These are phyloP conservation scores for Lablab purpureus DNA, from an alignment of 306 rosid genomes.

Conservation along the genomic window DNA sequence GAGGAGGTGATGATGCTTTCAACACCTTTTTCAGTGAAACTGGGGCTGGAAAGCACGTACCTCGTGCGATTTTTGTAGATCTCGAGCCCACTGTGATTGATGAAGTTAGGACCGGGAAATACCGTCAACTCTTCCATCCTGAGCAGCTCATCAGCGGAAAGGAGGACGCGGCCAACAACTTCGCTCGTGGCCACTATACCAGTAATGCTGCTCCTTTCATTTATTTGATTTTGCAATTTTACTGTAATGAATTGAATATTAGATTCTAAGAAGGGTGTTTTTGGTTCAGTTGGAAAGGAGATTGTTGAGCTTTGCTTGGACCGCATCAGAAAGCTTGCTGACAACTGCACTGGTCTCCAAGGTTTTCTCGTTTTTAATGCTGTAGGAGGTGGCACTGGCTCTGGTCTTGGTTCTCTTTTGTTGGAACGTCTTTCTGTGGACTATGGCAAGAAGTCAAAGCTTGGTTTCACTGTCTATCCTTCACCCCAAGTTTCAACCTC, in stretches of 20 bases:
- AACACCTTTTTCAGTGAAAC: constrained; percentile 91
- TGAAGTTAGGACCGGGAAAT: constrained; percentile 56
- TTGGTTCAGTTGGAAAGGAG: constrained; percentile 78
- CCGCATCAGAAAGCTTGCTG: constrained; percentile 83
- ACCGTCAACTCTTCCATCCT: constrained; percentile 87
- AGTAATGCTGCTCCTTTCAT: constrained; percentile 48
- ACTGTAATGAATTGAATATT: not conserved
- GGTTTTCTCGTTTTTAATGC: constrained; percentile 87
- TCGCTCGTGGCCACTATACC: constrained; percentile 92
- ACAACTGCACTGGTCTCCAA: constrained; percentile 89
- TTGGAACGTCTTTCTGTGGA: constrained; percentile 78
- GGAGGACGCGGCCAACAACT: constrained; percentile 89
- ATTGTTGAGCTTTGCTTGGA: constrained; percentile 88
- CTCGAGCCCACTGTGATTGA: constrained; percentile 90
- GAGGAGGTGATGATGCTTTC: constrained; percentile 84
- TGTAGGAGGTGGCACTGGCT: constrained; percentile 89
- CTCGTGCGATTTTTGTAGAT: constrained; percentile 84
- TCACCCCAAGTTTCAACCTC: constrained; percentile 92
- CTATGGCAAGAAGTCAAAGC: constrained; percentile 66
- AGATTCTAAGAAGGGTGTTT: not conserved
- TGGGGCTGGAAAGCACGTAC: constrained; percentile 87
- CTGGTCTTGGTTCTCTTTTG: constrained; percentile 86
- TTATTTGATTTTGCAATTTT: not conserved
- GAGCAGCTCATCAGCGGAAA: constrained; percentile 90
- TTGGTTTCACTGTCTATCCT: constrained; percentile 87